These are phyloP conservation scores for Novymonas esmeraldas DNA, from an alignment of 208 protist genomes.

Conservation along the genomic window DNA sequence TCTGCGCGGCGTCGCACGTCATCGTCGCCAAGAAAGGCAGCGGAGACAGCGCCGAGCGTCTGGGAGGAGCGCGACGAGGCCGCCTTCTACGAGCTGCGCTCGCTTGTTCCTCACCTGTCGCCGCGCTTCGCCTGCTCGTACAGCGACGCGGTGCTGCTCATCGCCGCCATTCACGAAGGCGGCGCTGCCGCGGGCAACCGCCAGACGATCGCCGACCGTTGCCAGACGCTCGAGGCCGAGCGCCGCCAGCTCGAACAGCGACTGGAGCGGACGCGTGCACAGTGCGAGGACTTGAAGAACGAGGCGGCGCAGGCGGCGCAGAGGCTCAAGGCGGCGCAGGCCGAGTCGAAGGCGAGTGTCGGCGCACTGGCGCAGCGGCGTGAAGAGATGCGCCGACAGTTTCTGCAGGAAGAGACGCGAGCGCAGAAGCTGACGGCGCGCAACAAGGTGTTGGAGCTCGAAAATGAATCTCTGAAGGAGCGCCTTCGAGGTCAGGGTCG, in stretches of 20 bases:
- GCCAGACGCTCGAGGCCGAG: constrained; percentile 55
- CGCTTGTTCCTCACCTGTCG: constrained; percentile 76
- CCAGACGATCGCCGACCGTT: constrained; percentile 50
- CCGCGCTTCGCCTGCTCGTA: constrained; percentile 64
- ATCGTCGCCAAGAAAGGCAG: neutral
- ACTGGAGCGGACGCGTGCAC: constrained; percentile 35
- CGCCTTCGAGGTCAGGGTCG: constrained; percentile 21
- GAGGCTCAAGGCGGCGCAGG: constrained; percentile 49
- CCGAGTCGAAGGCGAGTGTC: constrained; percentile 47
- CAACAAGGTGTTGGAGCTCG: constrained; percentile 66
- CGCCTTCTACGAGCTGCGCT: constrained; percentile 54
- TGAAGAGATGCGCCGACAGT: constrained; percentile 80
- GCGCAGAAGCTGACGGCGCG: constrained; percentile 71
- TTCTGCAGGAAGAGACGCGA: constrained; percentile 78
- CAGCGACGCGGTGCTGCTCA: constrained; percentile 61
- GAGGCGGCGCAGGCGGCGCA: constrained; percentile 50
- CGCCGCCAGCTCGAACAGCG: constrained; percentile 45
- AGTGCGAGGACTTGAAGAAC: constrained; percentile 55
- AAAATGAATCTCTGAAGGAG: constrained; percentile 58
- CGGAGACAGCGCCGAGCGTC: neutral
- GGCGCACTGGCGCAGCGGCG: constrained; percentile 55
- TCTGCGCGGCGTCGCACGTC: neutral
- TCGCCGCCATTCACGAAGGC: constrained; percentile 64
- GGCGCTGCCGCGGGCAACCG: constrained; percentile 18
- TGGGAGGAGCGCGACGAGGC: constrained; percentile 31